These are phyloP conservation scores for Mrakia frigida DNA, from an alignment of 768 basidiomycete genomes.

Conservation along the genomic window DNA sequence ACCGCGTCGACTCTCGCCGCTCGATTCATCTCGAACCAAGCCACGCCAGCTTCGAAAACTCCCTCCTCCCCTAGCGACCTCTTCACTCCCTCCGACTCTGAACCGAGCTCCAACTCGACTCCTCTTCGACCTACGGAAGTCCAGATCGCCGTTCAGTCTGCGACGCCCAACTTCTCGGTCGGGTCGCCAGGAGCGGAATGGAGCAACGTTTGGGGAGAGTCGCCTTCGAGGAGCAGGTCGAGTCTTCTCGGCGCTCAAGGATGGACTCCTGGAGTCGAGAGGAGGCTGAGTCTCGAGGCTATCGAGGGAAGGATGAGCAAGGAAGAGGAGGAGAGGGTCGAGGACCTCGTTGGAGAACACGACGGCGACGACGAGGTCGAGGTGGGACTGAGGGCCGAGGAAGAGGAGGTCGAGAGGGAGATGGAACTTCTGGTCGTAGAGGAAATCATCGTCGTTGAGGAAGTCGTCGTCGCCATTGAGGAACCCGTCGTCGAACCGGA, in stretches of 20 bases:
- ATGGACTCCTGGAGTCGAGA: neutral
- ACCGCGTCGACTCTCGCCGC: neutral
- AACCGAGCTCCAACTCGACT: neutral
- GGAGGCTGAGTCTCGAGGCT: neutral
- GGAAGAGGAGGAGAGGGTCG: neutral
- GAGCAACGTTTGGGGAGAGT: neutral
- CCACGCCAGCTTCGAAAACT: neutral
- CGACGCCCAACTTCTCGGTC: neutral
- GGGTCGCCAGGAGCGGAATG: neutral
- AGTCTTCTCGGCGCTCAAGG: neutral
- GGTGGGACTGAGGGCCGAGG: neutral
- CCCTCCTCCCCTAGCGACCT: neutral
- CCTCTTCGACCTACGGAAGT: constrained; percentile 14
- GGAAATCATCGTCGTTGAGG: neutral
- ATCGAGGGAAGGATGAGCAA: neutral
- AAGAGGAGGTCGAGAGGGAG: constrained; percentile 18
- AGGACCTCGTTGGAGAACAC: neutral
- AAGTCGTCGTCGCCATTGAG: neutral
- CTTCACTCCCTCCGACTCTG: neutral
- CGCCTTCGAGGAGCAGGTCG: neutral
- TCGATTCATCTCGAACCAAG: constrained; percentile 1
- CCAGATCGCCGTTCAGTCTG: constrained; percentile 10
- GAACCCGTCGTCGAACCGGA: neutral
- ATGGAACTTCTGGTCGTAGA: neutral
- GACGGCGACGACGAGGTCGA: constrained; percentile 12